phyloP scores from a whole-genome alignment of 2,329 filamentous ascomycete genomes.

The Sclerotinia spermophila region DNA sequence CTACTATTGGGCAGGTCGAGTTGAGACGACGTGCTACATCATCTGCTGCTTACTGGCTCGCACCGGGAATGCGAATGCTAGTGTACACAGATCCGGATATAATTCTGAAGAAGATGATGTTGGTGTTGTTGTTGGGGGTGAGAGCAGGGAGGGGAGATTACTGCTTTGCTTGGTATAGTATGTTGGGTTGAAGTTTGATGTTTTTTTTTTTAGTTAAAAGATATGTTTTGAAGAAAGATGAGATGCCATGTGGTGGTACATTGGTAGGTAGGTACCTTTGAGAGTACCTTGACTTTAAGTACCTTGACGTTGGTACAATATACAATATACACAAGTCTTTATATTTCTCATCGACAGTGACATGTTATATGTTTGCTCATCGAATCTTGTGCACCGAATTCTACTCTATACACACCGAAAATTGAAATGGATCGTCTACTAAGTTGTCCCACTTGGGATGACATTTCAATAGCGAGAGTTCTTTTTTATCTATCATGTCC shows the following conservation, averaged over 20 bases:
- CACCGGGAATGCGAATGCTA: neutral
- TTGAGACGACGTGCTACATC: neutral
- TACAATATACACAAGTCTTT: neutral
- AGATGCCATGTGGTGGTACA: neutral
- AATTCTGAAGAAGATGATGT: neutral
- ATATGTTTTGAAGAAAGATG: neutral
- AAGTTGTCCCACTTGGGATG: neutral
- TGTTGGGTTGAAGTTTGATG: neutral
- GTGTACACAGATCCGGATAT: neutral
- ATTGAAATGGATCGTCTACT: neutral
- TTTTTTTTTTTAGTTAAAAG: too few species aligned
- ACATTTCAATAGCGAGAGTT: conserved; percentile 1
- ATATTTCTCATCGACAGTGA: neutral
- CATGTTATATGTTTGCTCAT: neutral
- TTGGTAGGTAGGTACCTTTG: too few species aligned
- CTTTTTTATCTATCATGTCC: neutral
- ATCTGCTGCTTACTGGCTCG: conserved; percentile 1
- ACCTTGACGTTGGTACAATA: neutral
- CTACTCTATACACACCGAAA: neutral
- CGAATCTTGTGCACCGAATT: neutral
- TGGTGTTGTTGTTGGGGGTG: neutral
- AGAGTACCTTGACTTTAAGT: too few species aligned
- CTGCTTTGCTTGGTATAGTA: neutral
- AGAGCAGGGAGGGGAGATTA: neutral
- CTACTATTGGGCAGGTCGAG: neutral